Conservation (phyloP, 768 basidiomycete genomes). For the Lactarius hengduanensis region DNA sequence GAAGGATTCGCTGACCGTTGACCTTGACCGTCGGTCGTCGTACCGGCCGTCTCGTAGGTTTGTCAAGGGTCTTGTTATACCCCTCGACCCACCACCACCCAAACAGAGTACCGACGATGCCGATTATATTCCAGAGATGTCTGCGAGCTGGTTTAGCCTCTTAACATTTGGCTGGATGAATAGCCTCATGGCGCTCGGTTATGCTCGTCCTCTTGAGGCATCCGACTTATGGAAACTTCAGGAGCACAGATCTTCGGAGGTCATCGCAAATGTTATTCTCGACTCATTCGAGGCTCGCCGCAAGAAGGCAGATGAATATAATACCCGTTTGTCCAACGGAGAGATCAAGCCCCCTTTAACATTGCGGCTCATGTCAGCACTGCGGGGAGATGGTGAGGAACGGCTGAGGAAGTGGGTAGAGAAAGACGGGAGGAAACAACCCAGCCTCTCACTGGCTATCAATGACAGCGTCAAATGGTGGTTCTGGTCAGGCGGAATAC, state of each 20-base stretch:
- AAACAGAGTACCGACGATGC: slow-evolving; percentile 59
- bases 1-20: background rate
- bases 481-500: slow-evolving; percentile 70
- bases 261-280: slow-evolving; percentile 61
- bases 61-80: slow-evolving; percentile 24
- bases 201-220: slow-evolving; percentile 75
- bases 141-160: slow-evolving; percentile 56
- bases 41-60: slow-evolving; percentile 9
- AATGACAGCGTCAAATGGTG: slow-evolving; percentile 77
- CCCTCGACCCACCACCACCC: slow-evolving; percentile 40
- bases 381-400: slow-evolving; percentile 51
- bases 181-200: slow-evolving; percentile 68
- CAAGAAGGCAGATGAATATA: slow-evolving; percentile 63
- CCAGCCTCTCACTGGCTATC: slow-evolving; percentile 67
- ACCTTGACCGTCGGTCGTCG: background rate
- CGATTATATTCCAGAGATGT: slow-evolving; percentile 59
- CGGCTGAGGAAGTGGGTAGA: slow-evolving; percentile 66
- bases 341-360: slow-evolving; percentile 54
- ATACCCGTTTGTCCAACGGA: slow-evolving; percentile 62
- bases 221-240: slow-evolving; percentile 80
- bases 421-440: slow-evolving; percentile 55
- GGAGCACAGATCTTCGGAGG: slow-evolving; percentile 54
- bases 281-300: slow-evolving; percentile 60
- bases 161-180: slow-evolving; percentile 78
- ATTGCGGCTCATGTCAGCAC: slow-evolving; percentile 56